Evolutionary conservation across 768 basidiomycete genomes (phyloP).

Genomic region (Suillus luteus): DNA sequence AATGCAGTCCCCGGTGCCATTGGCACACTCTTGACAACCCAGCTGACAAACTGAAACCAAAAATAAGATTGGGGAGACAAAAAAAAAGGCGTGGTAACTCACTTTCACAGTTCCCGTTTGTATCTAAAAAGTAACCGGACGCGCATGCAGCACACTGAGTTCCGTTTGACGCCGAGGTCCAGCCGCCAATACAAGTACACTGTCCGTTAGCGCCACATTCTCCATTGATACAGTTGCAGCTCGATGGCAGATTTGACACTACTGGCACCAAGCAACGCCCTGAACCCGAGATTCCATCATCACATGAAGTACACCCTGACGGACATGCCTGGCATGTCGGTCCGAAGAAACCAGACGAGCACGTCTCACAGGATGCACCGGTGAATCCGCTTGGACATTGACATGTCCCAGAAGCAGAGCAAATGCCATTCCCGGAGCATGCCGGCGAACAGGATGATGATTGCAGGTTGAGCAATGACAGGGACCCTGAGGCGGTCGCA

Average conservation of each 20-base stretch:
- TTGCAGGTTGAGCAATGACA: conserved; percentile 71
- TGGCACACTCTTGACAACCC: conserved; percentile 71
- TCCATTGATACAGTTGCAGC: conserved; percentile 85
- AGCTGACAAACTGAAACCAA: conserved; percentile 60
- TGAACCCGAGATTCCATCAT: conserved; percentile 77
- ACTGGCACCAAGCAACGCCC: conserved; percentile 65
- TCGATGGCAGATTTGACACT: conserved; percentile 54
- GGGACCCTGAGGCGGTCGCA: conserved; percentile 42
- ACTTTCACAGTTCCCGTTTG: conserved; percentile 76
- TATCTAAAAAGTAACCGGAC: conserved; percentile 71
- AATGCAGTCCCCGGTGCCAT: conserved; percentile 68
- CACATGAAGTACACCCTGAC: conserved; percentile 65
- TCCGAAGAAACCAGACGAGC: conserved; percentile 75
- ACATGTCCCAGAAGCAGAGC: conserved; percentile 71
- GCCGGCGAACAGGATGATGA: conserved; percentile 74
- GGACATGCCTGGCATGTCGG: conserved; percentile 71
- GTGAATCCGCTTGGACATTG: conserved; percentile 73
- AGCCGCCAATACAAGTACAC: conserved; percentile 78
- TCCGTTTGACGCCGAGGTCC: conserved; percentile 69
- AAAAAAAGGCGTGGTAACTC: conserved; percentile 22
- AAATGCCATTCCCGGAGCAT: conserved; percentile 74
- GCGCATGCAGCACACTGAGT: conserved; percentile 78
- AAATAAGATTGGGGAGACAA: neutral
- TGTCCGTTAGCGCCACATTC: conserved; percentile 67
- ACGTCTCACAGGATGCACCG: conserved; percentile 79